These are phyloP conservation scores for Boeremia exigua DNA, from an alignment of 2,329 filamentous ascomycete species.

Conservation along the genomic window DNA sequence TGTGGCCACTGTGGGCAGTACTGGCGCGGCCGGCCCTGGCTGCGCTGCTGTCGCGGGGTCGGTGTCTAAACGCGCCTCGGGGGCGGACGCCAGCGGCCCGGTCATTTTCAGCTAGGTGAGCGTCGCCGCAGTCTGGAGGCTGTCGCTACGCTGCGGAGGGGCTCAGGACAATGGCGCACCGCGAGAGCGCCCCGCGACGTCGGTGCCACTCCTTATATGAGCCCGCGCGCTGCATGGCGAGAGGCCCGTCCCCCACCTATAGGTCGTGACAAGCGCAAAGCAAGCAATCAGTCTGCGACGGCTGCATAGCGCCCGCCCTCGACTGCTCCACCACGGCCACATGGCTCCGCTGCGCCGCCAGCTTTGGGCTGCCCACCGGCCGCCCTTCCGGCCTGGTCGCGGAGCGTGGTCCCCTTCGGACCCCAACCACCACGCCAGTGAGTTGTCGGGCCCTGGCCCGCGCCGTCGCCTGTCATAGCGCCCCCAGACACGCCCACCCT, in stretches of 20 bases:
- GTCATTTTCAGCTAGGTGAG: too few relatives aligned
- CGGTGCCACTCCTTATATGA: not conserved
- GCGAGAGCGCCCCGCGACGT: too few relatives aligned
- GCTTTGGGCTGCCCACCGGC: too few relatives aligned
- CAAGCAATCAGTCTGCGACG: not conserved
- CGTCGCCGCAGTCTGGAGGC: too few relatives aligned
- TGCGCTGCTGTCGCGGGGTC: not conserved
- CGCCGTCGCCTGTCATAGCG: too few relatives aligned
- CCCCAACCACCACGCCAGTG: slow-evolving; percentile 1
- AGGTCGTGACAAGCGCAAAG: not conserved
- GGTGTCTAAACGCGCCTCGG: not conserved
- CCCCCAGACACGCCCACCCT: not conserved
- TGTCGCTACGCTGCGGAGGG: too few relatives aligned
- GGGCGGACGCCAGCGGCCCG: not conserved
- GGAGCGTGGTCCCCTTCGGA: not conserved
- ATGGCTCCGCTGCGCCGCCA: too few relatives aligned
- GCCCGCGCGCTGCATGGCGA: not conserved
- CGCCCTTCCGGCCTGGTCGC: too few relatives aligned
- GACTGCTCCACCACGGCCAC: too few relatives aligned
- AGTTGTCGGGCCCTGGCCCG: too few relatives aligned
- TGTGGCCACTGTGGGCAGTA: not conserved
- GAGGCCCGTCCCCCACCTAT: not conserved
- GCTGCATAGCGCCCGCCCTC: too few relatives aligned
- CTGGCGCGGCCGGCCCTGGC: not conserved
- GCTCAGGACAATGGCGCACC: too few relatives aligned